These are phyloP conservation scores for Lactarius akahatsu DNA, from an alignment of 768 basidiomycete genomes.

Conservation along the genomic window DNA sequence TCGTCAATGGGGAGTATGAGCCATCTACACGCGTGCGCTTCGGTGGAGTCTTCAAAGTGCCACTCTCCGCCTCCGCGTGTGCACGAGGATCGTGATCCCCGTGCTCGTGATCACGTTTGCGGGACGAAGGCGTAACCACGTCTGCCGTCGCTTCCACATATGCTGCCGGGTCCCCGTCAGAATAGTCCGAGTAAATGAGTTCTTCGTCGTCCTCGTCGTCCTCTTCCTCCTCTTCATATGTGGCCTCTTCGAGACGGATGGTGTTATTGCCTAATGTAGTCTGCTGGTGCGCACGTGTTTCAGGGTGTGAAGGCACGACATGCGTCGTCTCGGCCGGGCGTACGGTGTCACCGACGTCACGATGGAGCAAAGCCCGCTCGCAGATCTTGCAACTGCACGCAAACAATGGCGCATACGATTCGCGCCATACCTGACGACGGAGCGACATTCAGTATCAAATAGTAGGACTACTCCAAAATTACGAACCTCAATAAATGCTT, in stretches of 20 bases:
- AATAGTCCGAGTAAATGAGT: conserved; percentile 22
- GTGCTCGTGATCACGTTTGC: conserved; percentile 38
- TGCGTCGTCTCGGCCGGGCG: conserved; percentile 19
- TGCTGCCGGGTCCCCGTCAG: conserved; percentile 14
- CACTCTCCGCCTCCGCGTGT: conserved; percentile 36
- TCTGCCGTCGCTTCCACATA: conserved; percentile 32
- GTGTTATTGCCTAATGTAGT: conserved; percentile 26
- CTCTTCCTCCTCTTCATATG: conserved; percentile 34
- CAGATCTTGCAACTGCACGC: conserved; percentile 74
- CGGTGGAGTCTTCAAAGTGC: conserved; percentile 39
- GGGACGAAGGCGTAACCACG: conserved; percentile 35
- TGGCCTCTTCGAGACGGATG: conserved; percentile 33
- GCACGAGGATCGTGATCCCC: conserved; percentile 30
- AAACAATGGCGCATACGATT: conserved; percentile 69
- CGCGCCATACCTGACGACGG: conserved; percentile 60
- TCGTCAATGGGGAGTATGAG: conserved; percentile 29
- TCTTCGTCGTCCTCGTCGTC: conserved; percentile 40
- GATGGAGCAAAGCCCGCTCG: conserved; percentile 59
- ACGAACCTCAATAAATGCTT: conserved; percentile 58
- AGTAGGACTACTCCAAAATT: not conserved
- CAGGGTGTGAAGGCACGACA: conserved; percentile 35
- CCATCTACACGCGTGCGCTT: conserved; percentile 40
- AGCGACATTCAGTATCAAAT: conserved; percentile 6
- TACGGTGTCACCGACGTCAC: conserved; percentile 45
- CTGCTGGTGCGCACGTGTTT: conserved; percentile 17